A percentile compares a stretch with the other conserved stretches of the same genome.
phyloP scores from a whole-genome alignment of 805 yeast genomes.

The Kodamaea leandrae region DNA sequence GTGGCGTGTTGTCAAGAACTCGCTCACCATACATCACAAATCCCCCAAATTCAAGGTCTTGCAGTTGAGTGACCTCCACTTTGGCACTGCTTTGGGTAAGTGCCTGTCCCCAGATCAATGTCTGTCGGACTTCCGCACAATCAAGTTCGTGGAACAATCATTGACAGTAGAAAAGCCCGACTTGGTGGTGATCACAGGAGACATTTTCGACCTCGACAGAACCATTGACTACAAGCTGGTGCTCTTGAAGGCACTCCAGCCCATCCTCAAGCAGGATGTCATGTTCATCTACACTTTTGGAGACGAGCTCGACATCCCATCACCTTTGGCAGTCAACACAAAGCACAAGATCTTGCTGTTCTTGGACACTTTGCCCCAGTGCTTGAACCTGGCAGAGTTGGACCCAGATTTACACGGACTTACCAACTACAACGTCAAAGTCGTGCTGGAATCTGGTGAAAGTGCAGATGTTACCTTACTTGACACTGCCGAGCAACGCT shows the following conservation, averaged over 20 bases:
- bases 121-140: constrained; percentile 29
- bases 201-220: constrained; percentile 31
- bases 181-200: constrained; percentile 40
- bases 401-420: constrained; percentile 29
- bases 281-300: constrained; percentile 41
- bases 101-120: constrained; percentile 18
- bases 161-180: constrained; percentile 30
- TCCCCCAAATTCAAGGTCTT: constrained; percentile 29
- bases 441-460: constrained; percentile 14
- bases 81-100: constrained; percentile 31
- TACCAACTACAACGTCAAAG: constrained; percentile 35
- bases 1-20: constrained; percentile 2
- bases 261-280: constrained; percentile 28
- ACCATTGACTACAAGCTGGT: constrained; percentile 28
- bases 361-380: constrained; percentile 34
- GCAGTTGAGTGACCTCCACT: constrained; percentile 41
- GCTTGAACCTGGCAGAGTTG: constrained; percentile 26
- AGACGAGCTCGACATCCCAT: constrained; percentile 15
- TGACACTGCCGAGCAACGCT: constrained; percentile 29
- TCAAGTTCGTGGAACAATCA: constrained; percentile 27
- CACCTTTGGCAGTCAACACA: constrained; percentile 5
- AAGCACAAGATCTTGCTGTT: constrained; percentile 24
- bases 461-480: constrained; percentile 31
- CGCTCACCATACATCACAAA: constrained; percentile 8
- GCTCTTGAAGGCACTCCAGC: constrained; percentile 30